phyloP scores from a whole-genome alignment of 352 stramenopile species.

The Pythium rishiriense region DNA sequence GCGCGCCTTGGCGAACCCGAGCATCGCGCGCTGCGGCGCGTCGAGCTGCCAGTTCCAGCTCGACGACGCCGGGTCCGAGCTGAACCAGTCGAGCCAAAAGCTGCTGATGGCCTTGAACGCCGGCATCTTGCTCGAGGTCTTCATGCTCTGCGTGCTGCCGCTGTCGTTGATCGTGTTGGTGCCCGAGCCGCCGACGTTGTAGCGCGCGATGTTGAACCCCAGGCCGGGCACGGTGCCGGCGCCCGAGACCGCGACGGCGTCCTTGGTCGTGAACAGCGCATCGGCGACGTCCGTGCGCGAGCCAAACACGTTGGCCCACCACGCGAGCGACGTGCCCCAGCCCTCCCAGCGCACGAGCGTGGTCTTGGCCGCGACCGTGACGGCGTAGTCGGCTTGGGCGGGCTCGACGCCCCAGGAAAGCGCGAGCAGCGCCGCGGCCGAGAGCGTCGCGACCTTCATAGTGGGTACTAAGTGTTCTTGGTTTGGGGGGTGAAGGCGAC shows the following conservation, averaged over 20 bases:
- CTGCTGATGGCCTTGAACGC: conserved; percentile 53
- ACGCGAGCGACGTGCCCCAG: conserved; percentile 62
- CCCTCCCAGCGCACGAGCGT: conserved; percentile 44
- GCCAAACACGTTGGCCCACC: conserved; percentile 65
- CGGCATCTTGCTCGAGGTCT: conserved; percentile 48
- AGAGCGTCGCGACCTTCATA: conserved; percentile 21
- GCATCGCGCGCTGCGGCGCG: conserved; percentile 42
- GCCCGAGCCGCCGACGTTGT: conserved; percentile 57
- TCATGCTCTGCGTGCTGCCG: conserved; percentile 44
- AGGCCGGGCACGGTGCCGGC: conserved; percentile 36
- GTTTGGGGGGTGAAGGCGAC: neutral
- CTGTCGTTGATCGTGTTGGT: conserved; percentile 42
- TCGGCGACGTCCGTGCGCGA: conserved; percentile 56
- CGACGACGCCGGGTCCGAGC: conserved; percentile 33
- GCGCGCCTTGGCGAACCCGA: conserved; percentile 39
- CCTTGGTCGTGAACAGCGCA: conserved; percentile 49
- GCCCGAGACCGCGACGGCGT: conserved; percentile 33
- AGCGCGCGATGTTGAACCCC: conserved; percentile 60
- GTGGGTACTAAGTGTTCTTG: too few species aligned
- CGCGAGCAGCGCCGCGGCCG: conserved; percentile 10
- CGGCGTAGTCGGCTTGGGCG: conserved; percentile 28
- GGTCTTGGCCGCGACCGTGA: conserved; percentile 28
- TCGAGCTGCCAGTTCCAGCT: conserved; percentile 58
- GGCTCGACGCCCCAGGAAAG: neutral
- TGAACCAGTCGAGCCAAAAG: conserved; percentile 62